These are phyloP conservation scores for Dictyophora rubrovolvata DNA, from an alignment of 768 basidiomycete species.

Conservation along the genomic window DNA sequence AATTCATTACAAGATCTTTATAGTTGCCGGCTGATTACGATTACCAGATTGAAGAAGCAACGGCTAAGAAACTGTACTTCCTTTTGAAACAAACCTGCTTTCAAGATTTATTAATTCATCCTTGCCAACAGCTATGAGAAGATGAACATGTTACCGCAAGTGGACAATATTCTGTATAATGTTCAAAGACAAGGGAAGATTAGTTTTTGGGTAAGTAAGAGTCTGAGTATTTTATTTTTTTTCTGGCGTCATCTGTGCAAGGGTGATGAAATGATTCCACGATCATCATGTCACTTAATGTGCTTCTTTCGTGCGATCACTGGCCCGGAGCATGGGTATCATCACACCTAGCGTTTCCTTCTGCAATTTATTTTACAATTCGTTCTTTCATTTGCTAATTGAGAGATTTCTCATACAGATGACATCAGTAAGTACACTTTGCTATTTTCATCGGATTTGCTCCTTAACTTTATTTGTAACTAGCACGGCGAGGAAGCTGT, in stretches of 20 bases:
- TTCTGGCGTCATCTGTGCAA: no score
- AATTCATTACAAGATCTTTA: no score
- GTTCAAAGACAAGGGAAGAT: slow-evolving; percentile 92
- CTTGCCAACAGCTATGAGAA: slow-evolving; percentile 47
- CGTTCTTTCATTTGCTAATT: no score
- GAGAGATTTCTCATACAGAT: slow-evolving; percentile 36
- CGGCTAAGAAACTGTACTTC: slow-evolving; percentile 50
- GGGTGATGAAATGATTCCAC: background rate
- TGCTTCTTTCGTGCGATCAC: no score
- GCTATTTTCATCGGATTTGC: background rate
- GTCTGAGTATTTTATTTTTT: background rate
- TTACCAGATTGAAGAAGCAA: slow-evolving; percentile 51
- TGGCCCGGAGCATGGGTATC: no score
- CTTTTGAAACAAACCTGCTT: background rate
- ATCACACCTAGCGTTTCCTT: no score
- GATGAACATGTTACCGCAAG: slow-evolving; percentile 69
- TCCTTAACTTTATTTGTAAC: slow-evolving; percentile 6
- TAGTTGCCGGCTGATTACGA: background rate
- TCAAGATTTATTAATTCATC: background rate
- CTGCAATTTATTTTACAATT: no score
- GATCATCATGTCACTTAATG: background rate
- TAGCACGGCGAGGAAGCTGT: slow-evolving; percentile 89
- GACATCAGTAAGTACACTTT: slow-evolving; percentile 53
- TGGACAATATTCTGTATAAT: slow-evolving; percentile 86
- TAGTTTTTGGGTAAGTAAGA: slow-evolving; percentile 66